Conservation (phyloP, 164 flowering plant species). For the Piper betle region DNA sequence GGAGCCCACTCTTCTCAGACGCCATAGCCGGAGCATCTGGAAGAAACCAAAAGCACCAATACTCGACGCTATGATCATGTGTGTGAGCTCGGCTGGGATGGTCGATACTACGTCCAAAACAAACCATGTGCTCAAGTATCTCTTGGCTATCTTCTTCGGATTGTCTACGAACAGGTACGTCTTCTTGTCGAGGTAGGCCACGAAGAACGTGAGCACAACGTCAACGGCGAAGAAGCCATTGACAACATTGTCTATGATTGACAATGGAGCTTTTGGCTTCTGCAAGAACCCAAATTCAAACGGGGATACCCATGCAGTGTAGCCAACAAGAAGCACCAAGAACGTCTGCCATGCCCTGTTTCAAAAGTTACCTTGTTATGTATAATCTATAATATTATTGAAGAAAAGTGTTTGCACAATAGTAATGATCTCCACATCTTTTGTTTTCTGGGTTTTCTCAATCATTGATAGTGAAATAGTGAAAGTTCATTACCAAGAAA, state of each 20-base stretch:
- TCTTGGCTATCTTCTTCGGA: constrained; percentile 65
- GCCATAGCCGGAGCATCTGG: constrained; percentile 99
- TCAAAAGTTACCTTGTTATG: neutral
- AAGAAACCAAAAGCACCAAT: constrained; percentile 50
- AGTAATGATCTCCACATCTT: no score
- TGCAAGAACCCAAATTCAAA: constrained; percentile 78
- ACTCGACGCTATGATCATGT: constrained; percentile 35
- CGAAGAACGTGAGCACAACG: constrained; percentile 75
- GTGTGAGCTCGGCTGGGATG: constrained; percentile 65
- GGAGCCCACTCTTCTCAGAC: constrained; percentile 84
- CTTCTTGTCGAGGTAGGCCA: constrained; percentile 64
- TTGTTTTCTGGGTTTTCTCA: no score
- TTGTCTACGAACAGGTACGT: constrained; percentile 57
- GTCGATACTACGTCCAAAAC: constrained; percentile 76
- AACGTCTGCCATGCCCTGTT: constrained; percentile 61
- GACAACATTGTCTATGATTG: constrained; percentile 66
- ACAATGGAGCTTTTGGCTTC: constrained; percentile 33
- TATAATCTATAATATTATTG: neutral
- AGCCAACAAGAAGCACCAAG: constrained; percentile 59
- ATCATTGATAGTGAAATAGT: no score
- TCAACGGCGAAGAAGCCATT: constrained; percentile 88
- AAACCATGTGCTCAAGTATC: constrained; percentile 58
- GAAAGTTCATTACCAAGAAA: no score
- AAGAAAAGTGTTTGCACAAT: neutral
- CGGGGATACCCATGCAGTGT: constrained; percentile 92